These are phyloP conservation scores for Leccinum incarnatum DNA, from an alignment of 768 basidiomycete species.

Conservation along the genomic window DNA sequence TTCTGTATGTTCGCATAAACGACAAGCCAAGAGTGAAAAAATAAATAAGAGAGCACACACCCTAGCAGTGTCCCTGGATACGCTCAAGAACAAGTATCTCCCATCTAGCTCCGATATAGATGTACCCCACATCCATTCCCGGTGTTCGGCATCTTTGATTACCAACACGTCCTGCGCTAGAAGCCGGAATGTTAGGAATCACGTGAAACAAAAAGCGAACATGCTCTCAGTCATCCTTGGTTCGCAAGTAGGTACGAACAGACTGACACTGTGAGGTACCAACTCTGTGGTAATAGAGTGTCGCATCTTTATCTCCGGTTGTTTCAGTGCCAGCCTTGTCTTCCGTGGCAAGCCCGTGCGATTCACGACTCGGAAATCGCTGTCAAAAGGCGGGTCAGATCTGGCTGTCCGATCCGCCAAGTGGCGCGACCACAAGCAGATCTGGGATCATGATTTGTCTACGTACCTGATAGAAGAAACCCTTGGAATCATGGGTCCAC, in stretches of 20 bases:
- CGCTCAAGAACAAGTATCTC: slow-evolving; percentile 56
- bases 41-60: slow-evolving; percentile 35
- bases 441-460: neutral
- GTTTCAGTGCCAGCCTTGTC: slow-evolving; percentile 59
- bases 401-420: neutral
- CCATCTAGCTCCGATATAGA: slow-evolving; percentile 60
- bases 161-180: slow-evolving; percentile 69
- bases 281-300: slow-evolving; percentile 73
- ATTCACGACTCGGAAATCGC: slow-evolving; percentile 56
- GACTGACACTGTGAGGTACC: slow-evolving; percentile 66
- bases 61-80: slow-evolving; percentile 58
- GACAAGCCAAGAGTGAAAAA: neutral
- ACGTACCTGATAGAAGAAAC: slow-evolving; percentile 78
- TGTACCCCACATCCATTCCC: slow-evolving; percentile 60
- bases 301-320: slow-evolving; percentile 60
- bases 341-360: slow-evolving; percentile 44
- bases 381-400: slow-evolving; percentile 19
- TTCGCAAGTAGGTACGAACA: neutral
- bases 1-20: slow-evolving; percentile 42
- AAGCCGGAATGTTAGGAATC: slow-evolving; percentile 2
- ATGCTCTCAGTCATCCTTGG: slow-evolving; percentile 6
- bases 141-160: slow-evolving; percentile 59
- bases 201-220: neutral
- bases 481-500: slow-evolving; percentile 78
- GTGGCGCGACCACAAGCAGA: neutral